Conservation (phyloP, 1,139 yeast genomes). For the Geotrichum phurueaensis region DNA sequence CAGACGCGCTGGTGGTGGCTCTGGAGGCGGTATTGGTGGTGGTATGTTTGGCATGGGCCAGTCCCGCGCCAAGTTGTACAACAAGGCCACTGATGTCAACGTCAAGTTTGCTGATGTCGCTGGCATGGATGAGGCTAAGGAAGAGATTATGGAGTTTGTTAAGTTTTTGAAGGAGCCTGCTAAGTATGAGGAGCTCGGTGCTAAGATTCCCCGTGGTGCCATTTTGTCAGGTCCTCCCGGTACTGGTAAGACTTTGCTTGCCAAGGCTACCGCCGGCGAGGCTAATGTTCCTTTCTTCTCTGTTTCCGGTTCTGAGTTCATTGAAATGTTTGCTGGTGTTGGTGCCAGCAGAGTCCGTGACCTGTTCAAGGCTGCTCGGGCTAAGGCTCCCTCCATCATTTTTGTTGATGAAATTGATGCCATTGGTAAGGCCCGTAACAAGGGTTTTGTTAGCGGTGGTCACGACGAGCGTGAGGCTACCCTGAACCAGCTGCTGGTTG, state of each 20-base stretch:
- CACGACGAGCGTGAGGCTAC: slow-evolving; percentile 97
- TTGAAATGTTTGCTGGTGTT: slow-evolving; percentile 85
- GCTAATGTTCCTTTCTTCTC: slow-evolving; percentile 93
- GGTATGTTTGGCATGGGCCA: slow-evolving; percentile 60
- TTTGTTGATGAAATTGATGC: slow-evolving; percentile 99
- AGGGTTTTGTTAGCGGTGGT: slow-evolving; percentile 75
- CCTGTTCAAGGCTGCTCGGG: slow-evolving; percentile 75
- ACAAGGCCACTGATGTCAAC: slow-evolving; percentile 84
- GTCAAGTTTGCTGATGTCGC: slow-evolving; percentile 90
- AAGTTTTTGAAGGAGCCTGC: slow-evolving; percentile 82
- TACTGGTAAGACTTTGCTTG: slow-evolving; percentile 96
- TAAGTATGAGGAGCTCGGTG: slow-evolving; percentile 86
- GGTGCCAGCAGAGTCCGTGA: slow-evolving; percentile 91
- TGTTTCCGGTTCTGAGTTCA: slow-evolving; percentile 84
- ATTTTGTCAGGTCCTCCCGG: slow-evolving; percentile 98
- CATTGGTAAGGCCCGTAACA: slow-evolving; percentile 88
- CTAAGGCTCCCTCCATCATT: slow-evolving; percentile 85
- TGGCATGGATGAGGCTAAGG: slow-evolving; percentile 94
- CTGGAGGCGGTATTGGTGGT: slow-evolving; percentile 44
- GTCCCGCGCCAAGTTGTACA: slow-evolving; percentile 76
- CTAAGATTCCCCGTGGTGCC: slow-evolving; percentile 96
- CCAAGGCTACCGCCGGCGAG: slow-evolving; percentile 96
- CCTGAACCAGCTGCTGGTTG: slow-evolving; percentile 87
- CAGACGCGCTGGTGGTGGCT: slow-evolving; percentile 43
- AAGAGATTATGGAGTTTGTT: slow-evolving; percentile 96